Base-by-base conservation (phyloP, 768 basidiomycete genomes). In the Trametes maxima region DNA sequence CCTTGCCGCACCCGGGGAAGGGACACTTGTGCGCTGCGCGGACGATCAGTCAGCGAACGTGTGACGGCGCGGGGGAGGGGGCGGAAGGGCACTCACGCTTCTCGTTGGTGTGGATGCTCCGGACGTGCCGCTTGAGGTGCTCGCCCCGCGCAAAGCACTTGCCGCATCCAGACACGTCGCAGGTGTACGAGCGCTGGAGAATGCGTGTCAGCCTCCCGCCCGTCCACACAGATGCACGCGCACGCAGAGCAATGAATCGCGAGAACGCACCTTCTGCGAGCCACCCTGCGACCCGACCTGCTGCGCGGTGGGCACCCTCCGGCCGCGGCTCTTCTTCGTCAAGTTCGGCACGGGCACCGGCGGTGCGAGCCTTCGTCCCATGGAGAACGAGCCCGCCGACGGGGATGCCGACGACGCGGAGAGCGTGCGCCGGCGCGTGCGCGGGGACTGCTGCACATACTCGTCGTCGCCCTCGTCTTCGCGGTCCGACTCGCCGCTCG, bases 61-160 rank as follows among this genome's bases (percentile, higher is more conserved):
- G 46, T 46, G 22, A 42, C 22, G 66, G 33, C 59, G 56, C 36
- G 42, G 25, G 1, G 51, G 40, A 52, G 63, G 67, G 40, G 47
- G 28, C 19, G n/a, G n/a, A n/a, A n/a, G n/a, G 14, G 28, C 19
- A 83, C 92, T 74, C 70, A 95, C 94, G 94, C 79, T 93, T 94
- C 72, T 95, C 93, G 73, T 94, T 84, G 22, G 94, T 94, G 75
- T 95, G 94, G 55, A 95, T 93, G 69, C 88, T 89, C 66, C 92
- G 77, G 42, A 95, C 83, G 72, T 95, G 94, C 64, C 94, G 79
- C 80, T 95, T 95, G 64, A 96, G 76, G 72, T 96, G 94, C 74
- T 96, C 94, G 21, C 89, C 89, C 33, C 94, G 81, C 37, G 88
- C 87, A 74, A 96, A 95, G 67, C 87, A 90, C 76, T 94, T 94